Conservation (phyloP, 1,139 yeast species). For the Scheffersomyces parashehatae region DNA sequence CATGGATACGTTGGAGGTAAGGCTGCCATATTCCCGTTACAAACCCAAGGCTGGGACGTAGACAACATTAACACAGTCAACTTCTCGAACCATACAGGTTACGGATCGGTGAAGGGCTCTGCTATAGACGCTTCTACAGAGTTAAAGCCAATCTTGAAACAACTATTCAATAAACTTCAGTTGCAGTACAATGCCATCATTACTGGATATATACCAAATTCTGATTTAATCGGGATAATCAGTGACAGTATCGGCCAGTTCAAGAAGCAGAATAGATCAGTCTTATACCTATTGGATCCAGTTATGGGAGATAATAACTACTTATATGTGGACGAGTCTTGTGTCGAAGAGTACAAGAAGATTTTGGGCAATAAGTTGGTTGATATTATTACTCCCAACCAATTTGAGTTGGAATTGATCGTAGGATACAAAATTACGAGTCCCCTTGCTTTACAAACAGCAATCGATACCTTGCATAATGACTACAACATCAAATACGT, state of each 20-base stretch:
- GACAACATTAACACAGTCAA: conserved; percentile 44
- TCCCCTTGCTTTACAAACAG: conserved; percentile 39
- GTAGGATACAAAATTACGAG: conserved; percentile 53
- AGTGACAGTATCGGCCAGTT: conserved; percentile 9
- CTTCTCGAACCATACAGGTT: conserved; percentile 49
- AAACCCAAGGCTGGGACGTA: conserved; percentile 46
- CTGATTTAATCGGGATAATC: conserved; percentile 25
- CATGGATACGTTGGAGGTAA: conserved; percentile 50
- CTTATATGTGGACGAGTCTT: conserved; percentile 72
- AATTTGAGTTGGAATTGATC: conserved; percentile 80
- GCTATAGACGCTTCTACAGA: conserved; percentile 9
- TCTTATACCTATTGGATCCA: conserved; percentile 76
- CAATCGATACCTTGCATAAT: conserved; percentile 51
- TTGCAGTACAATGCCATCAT: conserved; percentile 12
- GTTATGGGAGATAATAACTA: conserved; percentile 92
- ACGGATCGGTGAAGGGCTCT: conserved; percentile 38
- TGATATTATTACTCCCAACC: conserved; percentile 83
- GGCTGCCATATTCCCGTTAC: conserved; percentile 45
- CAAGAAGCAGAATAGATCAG: conserved; percentile 17
- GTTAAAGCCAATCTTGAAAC: conserved; percentile 7
- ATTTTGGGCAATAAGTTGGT: conserved; percentile 54
- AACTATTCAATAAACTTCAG: conserved; percentile 2
- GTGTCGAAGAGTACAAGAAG: conserved; percentile 64
- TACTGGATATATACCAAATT: conserved; percentile 41
- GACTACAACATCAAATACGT: conserved; percentile 57